These are phyloP conservation scores for Sphaerobolus stellatus DNA, from an alignment of 1,284 basidiomycete genomes.

Conservation along the genomic window DNA sequence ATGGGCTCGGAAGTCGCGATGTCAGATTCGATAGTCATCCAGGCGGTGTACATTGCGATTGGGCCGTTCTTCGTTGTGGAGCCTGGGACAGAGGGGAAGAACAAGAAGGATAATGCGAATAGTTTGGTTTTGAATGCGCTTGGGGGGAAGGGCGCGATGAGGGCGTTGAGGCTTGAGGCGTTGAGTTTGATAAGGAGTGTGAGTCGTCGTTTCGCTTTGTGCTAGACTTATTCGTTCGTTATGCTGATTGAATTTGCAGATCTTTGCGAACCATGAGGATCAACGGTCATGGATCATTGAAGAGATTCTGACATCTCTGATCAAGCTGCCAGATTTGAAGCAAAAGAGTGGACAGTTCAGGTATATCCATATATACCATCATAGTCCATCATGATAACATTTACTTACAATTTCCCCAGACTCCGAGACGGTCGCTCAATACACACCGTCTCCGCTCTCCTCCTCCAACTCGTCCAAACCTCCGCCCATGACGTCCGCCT, in stretches of 20 bases:
- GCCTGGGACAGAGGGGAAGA: slow-evolving; percentile 46
- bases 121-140: slow-evolving; percentile 67
- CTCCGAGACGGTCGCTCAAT: slow-evolving; percentile 83
- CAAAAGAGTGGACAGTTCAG: slow-evolving; percentile 84
- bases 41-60: slow-evolving; percentile 88
- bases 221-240: background rate
- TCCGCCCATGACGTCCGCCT: slow-evolving; percentile 78
- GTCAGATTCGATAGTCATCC: slow-evolving; percentile 86
- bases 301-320: slow-evolving; percentile 87
- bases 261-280: slow-evolving; percentile 86
- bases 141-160: slow-evolving; percentile 50
- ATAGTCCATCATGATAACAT: background rate
- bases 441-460: slow-evolving; percentile 86
- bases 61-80: slow-evolving; percentile 90
- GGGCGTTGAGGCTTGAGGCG: slow-evolving; percentile 78
- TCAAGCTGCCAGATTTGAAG: slow-evolving; percentile 86
- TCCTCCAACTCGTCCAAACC: slow-evolving; percentile 95
- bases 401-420: slow-evolving; percentile 34
- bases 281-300: slow-evolving; percentile 96
- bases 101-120: slow-evolving; percentile 52
- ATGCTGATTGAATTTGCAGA: slow-evolving; percentile 41
- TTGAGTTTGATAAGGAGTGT: slow-evolving; percentile 82
- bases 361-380: slow-evolving; percentile 38
- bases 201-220: slow-evolving; percentile 32
- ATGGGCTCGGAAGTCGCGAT: slow-evolving; percentile 69